Conservation (phyloP, 352 stramenopile species). For the Phytophthora pluvialis region DNA sequence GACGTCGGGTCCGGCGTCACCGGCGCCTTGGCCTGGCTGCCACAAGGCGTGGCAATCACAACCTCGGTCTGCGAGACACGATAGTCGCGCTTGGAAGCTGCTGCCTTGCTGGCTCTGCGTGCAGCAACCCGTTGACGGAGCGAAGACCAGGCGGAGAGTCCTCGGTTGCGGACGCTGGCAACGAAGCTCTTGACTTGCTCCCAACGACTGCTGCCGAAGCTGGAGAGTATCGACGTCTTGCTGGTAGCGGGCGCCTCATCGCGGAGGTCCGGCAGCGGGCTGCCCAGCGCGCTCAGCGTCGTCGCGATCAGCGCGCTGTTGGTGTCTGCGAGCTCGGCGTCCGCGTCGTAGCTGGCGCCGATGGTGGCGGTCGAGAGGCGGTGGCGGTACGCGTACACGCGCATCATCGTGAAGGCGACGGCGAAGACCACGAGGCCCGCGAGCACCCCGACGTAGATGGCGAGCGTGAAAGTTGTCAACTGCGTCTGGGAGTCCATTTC, state of each 20-base stretch:
- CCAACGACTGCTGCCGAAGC: constrained; percentile 17
- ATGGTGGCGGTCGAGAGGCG: constrained; percentile 25
- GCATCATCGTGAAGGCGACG: constrained; percentile 28
- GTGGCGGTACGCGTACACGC: constrained; percentile 25
- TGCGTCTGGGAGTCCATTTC: constrained; percentile 32
- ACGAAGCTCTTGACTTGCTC: constrained; percentile 20
- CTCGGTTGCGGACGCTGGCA: constrained; percentile 8
- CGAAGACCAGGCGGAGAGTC: constrained; percentile 6
- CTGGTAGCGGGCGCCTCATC: constrained; percentile 9
- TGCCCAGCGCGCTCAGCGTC: constrained; percentile 29
- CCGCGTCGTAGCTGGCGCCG: constrained; percentile 17
- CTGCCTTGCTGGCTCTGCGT: background rate
- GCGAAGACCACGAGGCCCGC: constrained; percentile 20
- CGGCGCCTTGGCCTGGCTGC: constrained; percentile 1
- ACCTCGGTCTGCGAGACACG: constrained; percentile 19
- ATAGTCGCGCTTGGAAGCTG: constrained; percentile 1
- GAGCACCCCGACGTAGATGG: constrained; percentile 30
- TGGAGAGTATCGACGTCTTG: constrained; percentile 22
- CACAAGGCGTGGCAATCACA: constrained; percentile 27
- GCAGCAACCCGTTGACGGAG: constrained; percentile 10
- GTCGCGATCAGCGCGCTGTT: constrained; percentile 28
- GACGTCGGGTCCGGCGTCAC: constrained; percentile 18
- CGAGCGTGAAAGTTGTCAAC: constrained; percentile 32
- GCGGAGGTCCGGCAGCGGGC: constrained; percentile 15
- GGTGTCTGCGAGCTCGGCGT: constrained; percentile 8